Evolutionary conservation across 2,329 filamentous ascomycete genomes (phyloP).

Genomic region (Cephalotrichum gorgonifer): DNA sequence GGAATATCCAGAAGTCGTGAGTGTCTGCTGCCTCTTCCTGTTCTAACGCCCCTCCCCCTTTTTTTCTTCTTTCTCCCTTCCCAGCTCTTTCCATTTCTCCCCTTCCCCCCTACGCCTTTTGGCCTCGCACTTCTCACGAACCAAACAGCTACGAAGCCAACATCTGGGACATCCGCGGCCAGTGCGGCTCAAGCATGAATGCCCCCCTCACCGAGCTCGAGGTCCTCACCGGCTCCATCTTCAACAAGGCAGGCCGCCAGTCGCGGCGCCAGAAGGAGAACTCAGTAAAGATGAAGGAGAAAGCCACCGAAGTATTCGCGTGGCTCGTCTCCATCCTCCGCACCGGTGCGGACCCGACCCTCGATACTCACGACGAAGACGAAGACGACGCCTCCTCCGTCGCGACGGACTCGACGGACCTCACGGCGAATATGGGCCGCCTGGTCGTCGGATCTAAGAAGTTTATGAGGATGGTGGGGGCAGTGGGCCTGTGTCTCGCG

Average conservation of each 20-base stretch:
- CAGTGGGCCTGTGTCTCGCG: constrained; percentile 2
- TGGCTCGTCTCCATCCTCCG: constrained; percentile 28
- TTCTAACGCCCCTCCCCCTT: neutral
- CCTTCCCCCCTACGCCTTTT: too few species aligned
- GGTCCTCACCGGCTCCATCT: constrained; percentile 44
- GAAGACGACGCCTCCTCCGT: neutral
- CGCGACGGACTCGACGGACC: too few species aligned
- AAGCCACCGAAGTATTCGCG: constrained; percentile 34
- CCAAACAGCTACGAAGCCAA: constrained; percentile 5
- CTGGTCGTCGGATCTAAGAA: neutral
- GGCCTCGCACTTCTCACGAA: neutral
- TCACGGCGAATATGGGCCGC: neutral
- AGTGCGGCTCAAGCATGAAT: constrained; percentile 25
- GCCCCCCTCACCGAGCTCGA: constrained; percentile 37
- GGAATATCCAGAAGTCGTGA: constrained; percentile 35
- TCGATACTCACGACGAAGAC: neutral
- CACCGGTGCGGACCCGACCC: neutral
- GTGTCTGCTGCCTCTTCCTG: too few species aligned
- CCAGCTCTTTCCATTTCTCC: too few species aligned
- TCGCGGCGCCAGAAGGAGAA: constrained; percentile 39
- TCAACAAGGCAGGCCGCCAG: constrained; percentile 38
- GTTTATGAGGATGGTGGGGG: neutral
- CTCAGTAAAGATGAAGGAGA: constrained; percentile 39
- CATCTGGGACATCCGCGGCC: constrained; percentile 16
- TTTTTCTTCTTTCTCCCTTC: constrained; percentile 7